Base-by-base conservation (phyloP, 2,329 filamentous ascomycete genomes). In the Calonectria ilicicola region DNA sequence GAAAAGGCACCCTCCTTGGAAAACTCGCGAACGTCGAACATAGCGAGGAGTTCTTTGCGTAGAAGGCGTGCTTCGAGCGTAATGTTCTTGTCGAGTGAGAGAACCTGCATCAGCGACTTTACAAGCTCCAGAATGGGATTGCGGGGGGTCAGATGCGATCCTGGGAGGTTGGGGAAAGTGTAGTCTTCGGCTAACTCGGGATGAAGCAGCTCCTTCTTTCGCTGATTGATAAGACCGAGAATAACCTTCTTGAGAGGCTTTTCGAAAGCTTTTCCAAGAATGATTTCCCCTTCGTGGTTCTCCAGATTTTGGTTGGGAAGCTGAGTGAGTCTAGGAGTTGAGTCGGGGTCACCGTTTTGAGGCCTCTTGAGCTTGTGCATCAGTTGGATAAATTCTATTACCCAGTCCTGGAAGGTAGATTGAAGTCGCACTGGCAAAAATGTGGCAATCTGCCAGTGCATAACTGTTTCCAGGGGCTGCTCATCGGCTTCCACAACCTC, bases 391-490 rank as follows among this genome's bases (percentile, higher is more conserved):
- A 98, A 99, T 81, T 98, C 95, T 17, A 98, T 91, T 3, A 98
- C 91, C 95, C 96, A 98, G 78, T 98, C 93, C 74, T 96, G 91
- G 86, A 99, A 99, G 12, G 93, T 90, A 0, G 93, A 90, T 80
- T 98, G 96, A 62, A 99, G 88, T 5, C 93, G 92, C 0, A 86
- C 82, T 0, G 97, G 97, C 1, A 99, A 85, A 82, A 98, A 98
- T 1, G 95, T 96, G 56, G 92, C 93, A 81, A 99, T 93, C 83
- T 99, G 97, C 97, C 97, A 99, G 84, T 98, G 94, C 96, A 99
- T 98, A 79, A 99, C 92, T 14, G 94, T 97, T 79, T 98, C 94
- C 17, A 98, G 89, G 3, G 91, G 89, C 81, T 98, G 95, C 53
- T 93, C 91, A 5, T 90, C 87, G 6, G 85, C 84, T 78, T 96